A percentile compares a stretch with the other conserved stretches of the same genome.
These are phyloP conservation scores for Cystobasidium onofrii DNA, from an alignment of 768 basidiomycete species.

Conservation along the genomic window DNA sequence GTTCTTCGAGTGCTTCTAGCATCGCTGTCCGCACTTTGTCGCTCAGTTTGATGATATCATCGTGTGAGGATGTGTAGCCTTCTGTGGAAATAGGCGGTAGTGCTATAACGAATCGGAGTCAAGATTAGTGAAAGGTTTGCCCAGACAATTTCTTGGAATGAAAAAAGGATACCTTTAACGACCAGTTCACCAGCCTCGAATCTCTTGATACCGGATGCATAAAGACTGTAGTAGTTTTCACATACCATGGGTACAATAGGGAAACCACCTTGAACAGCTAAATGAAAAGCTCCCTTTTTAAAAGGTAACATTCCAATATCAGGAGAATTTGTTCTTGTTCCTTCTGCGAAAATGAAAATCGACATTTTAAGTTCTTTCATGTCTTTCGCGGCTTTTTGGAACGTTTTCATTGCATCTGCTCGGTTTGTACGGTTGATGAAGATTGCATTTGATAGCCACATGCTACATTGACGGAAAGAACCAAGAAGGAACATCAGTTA, in stretches of 20 bases:
- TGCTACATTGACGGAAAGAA: conserved; percentile 34
- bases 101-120: conserved; percentile 53
- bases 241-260: conserved; percentile 85
- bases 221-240: conserved; percentile 87
- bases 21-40: conserved; percentile 66
- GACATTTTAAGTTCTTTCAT: conserved; percentile 56
- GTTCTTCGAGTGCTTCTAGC: conserved; percentile 58
- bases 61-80: conserved; percentile 54
- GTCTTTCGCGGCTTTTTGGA: conserved; percentile 65
- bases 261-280: conserved; percentile 80
- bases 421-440: conserved; percentile 84
- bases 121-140: too few species aligned
- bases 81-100: conserved; percentile 78
- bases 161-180: conserved; percentile 60
- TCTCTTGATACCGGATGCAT: conserved; percentile 44
- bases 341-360: conserved; percentile 93
- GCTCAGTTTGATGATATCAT: conserved; percentile 62
- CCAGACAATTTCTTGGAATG: too few species aligned
- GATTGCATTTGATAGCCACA: conserved; percentile 79
- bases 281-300: conserved; percentile 97
- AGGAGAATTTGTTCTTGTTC: conserved; percentile 69
- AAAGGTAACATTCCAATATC: conserved; percentile 67
- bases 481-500: background rate
- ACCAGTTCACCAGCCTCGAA: conserved; percentile 70
- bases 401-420: conserved; percentile 60